Evolutionary conservation across 768 basidiomycete genomes (phyloP), one percentile per base, ranked within the genome.

Genomic region (Boletus rufocinnamomeus): DNA sequence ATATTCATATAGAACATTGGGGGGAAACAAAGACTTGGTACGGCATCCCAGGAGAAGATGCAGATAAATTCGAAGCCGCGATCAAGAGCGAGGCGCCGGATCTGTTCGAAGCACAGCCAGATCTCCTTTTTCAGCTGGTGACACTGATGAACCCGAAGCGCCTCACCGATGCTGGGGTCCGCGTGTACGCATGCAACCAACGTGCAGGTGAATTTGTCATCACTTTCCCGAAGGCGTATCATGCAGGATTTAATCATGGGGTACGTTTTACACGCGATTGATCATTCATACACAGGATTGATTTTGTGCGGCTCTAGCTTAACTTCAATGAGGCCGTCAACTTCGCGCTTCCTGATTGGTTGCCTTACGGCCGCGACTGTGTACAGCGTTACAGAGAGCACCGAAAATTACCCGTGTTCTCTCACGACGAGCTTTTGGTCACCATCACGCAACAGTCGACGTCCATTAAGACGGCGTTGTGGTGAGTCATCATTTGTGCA

Each of bases 11-110:
- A 95, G 94, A 96, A 90, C 95, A 98, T 72, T 98, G 94, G 93
- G 97, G 97, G 30, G 96, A 97, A 72, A 96, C 96, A 35, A 99
- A 99, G 80, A 99, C 96, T 0, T 99, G 97, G 97, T 99, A 99
- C 74, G 95, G 95, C 50, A 90, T 98, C 44, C 96, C 97, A 8
- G 96, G 91, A n/a, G 84, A 86, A 50, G 92, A 97, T 66, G 95
- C 95, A 28, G 93, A 92, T 64, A 93, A 93, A 72, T 98, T 99
- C 69, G 97, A 99, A 75, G 87, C 89, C 30, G 96, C 96, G 27
- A 97, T 99, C 73, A 89, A 88, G 75, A 82, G 83, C 54, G 95
- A 98, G 74, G 97, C 97, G 25, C 97, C 97, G 16, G 97, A 99
- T 72, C 83, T 99, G 23, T 99, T 99, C 69, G 94, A 98, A 71